Conservation (phyloP, 1,284 basidiomycete species). For the Mycosarcoma maydis region DNA sequence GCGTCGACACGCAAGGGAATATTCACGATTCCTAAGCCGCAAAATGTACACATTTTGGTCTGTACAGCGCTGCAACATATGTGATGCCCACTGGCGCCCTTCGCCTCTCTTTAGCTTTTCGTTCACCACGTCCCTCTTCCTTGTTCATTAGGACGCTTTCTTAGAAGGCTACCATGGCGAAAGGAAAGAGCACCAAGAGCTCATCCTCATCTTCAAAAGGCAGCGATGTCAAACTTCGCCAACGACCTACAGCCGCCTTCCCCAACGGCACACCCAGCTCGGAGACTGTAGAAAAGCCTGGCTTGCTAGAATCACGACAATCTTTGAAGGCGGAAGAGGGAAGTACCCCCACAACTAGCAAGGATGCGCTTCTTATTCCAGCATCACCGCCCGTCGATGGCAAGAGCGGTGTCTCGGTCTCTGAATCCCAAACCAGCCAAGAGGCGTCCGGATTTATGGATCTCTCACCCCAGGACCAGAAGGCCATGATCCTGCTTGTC, state of each 20-base stretch:
- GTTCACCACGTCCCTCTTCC: no score
- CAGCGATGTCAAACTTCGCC: constrained; percentile 13
- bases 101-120: no score
- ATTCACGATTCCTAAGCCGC: no score
- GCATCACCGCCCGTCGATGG: constrained; percentile 16
- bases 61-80: not conserved
- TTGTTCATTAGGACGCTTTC: no score
- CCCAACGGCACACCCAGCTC: constrained; percentile 26
- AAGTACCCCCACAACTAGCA: constrained; percentile 2
- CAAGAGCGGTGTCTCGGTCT: constrained; percentile 17
- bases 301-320: constrained; percentile 26
- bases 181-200: constrained; percentile 13
- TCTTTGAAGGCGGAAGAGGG: not conserved
- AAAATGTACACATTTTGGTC: not conserved
- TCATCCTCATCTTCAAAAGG: constrained; percentile 5
- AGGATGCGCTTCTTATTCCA: constrained; percentile 6
- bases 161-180: constrained; percentile 16
- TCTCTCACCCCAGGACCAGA: constrained; percentile 34
- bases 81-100: not conserved
- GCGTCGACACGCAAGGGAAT: not conserved
- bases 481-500: constrained; percentile 83
- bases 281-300: constrained; percentile 26
- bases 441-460: constrained; percentile 50
- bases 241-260: constrained; percentile 24
- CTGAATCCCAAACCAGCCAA: constrained; percentile 18